phyloP scores from a whole-genome alignment of 106 monocot genomes.

The Dendrobium catenatum region DNA sequence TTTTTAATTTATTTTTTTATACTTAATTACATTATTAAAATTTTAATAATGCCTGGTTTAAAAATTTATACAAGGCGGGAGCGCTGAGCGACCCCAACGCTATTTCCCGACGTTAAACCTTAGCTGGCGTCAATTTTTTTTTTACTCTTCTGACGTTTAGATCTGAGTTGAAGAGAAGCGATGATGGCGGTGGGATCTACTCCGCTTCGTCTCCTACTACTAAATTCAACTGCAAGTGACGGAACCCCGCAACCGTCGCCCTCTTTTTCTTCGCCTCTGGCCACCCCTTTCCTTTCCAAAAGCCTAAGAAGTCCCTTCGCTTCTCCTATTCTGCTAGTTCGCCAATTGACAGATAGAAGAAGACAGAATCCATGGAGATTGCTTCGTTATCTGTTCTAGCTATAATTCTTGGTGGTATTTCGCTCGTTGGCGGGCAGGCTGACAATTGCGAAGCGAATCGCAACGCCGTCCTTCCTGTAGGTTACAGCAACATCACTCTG shows the following conservation, averaged over 20 bases:
- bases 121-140: not conserved
- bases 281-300: not conserved
- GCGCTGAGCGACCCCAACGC: not conserved
- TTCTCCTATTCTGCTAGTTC: not conserved
- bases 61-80: not conserved
- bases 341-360: not conserved
- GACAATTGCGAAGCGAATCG: conserved; percentile 11
- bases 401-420: conserved; percentile 2
- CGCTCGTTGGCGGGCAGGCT: conserved; percentile 9
- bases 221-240: not conserved
- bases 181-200: conserved; percentile 7
- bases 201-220: not conserved
- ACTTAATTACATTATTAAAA: no score
- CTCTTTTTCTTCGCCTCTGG: not conserved
- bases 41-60: no score
- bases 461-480: conserved; percentile 20
- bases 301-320: not conserved
- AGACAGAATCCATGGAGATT: not conserved
- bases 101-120: not conserved
- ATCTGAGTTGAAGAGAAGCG: conserved; percentile 3
- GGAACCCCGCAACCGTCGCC: conserved; percentile 1
- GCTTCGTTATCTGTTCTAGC: not conserved
- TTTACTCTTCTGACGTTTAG: not conserved
- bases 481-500: conserved; percentile 35
- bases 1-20: no score